A percentile compares a stretch with the other conserved stretches of the same genome.
Conservation (phyloP, 2,329 filamentous ascomycete species). For the Aspergillus transmontanensis region DNA sequence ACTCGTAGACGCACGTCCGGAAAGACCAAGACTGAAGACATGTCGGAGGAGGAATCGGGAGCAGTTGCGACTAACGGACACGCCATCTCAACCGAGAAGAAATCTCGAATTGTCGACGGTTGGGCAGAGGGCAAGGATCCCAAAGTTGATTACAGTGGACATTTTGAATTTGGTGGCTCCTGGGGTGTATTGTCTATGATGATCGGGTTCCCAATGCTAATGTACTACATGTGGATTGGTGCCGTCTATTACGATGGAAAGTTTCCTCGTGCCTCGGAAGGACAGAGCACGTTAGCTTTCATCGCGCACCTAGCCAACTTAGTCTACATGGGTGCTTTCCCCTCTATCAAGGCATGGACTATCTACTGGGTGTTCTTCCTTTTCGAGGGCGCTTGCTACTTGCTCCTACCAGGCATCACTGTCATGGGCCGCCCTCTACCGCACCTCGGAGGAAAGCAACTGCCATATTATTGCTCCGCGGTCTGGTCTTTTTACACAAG, state of each 20-base stretch:
- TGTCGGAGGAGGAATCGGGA: conserved; percentile 24
- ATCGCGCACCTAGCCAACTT: conserved; percentile 69
- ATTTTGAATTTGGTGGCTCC: conserved; percentile 84
- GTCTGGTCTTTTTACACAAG: conserved; percentile 86
- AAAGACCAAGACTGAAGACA: conserved; percentile 32
- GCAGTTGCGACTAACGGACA: conserved; percentile 23
- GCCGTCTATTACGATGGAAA: conserved; percentile 89
- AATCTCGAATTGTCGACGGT: conserved; percentile 41
- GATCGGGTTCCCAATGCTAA: conserved; percentile 87
- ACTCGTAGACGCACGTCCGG: conserved; percentile 34
- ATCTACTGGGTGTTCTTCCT: conserved; percentile 96
- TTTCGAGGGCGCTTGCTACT: conserved; percentile 80
- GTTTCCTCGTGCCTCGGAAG: conserved; percentile 67
- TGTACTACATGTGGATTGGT: conserved; percentile 99
- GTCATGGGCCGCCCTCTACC: conserved; percentile 85
- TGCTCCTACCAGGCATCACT: conserved; percentile 83
- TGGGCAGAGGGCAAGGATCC: conserved; percentile 46
- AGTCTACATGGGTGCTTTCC: conserved; percentile 82
- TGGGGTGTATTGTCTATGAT: conserved; percentile 82
- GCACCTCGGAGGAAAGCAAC: conserved; percentile 79
- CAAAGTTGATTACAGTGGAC: conserved; percentile 51
- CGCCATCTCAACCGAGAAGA: conserved; percentile 24
- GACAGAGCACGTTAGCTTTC: conserved; percentile 72
- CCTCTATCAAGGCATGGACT: conserved; percentile 77
- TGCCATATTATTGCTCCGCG: conserved; percentile 93